Base-by-base conservation (phyloP, 495 filamentous ascomycete genomes). In the Trichocladium antarcticum region DNA sequence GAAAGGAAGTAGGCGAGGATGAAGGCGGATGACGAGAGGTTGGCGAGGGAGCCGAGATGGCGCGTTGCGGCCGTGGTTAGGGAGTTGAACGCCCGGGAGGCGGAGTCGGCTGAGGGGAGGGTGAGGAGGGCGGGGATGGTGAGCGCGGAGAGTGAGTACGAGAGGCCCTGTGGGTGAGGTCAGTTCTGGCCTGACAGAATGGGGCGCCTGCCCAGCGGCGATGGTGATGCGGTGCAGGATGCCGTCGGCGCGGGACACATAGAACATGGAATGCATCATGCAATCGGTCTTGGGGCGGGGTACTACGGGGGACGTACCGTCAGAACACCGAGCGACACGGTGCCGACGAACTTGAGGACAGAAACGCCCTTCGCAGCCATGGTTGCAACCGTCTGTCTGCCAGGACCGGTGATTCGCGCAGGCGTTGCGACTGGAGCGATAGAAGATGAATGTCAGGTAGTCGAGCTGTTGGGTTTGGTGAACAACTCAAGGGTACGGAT, bases 271-370 rank as follows among this genome's bases (percentile, higher is more conserved):
- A 3, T 6, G 15, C 19, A 36, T 27, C 43, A 31, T 16, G 21
- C 9, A 19, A 21, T 14, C 31, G 31, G 31, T 10, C 31, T 32
- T 11, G 5, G 31, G 12, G 28, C 31, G 22, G 37, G 28, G 45
- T 50, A 56, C 42, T 49, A 56, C 37, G 31, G 29, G 21, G 24
- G 40, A 69, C 77, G 58, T 79, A 93, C 87, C 21, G 89, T 95
- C 62, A 94, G 65, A 17, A 95, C 75, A 49, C 89, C 89, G 27
- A 95, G 74, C 42, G 82, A 87, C 48, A 94, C 76, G 21, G 87
- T 89, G 57, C 89, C 89, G 49, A 94, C 81, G 65, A 95, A 95
- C 67, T 95, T 95, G 65, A 81, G 75, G 62, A 83, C 67, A 36
- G 85, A 78, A 62, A 93, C 71, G 57, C 75, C 78, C 46, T 70